Percentiles rank a stretch among this genome's conserved stretches.
phyloP scores from a whole-genome alignment of 257 asterid species.

The Sherardia arvensis region DNA sequence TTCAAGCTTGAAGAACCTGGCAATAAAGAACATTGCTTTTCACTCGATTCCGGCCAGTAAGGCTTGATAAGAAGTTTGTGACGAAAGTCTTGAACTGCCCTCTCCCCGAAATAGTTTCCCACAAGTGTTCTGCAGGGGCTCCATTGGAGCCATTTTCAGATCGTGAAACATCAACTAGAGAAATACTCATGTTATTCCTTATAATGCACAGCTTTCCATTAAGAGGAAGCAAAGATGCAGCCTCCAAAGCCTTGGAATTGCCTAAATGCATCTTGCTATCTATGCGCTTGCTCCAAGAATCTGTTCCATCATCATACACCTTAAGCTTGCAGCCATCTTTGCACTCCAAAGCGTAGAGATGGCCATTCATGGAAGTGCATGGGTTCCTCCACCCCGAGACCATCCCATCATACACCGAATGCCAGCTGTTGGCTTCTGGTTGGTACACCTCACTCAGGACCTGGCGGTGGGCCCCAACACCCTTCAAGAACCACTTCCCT shows the following conservation, averaged over 20 bases:
- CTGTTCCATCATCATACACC: slow-evolving; percentile 23
- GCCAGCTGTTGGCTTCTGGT: slow-evolving; percentile 26
- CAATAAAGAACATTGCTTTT: slow-evolving; percentile 22
- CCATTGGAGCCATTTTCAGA: slow-evolving; percentile 8
- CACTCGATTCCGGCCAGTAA: slow-evolving; percentile 20
- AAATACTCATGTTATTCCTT: slow-evolving; percentile 23
- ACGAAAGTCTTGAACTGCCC: slow-evolving; percentile 26
- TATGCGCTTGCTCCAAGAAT: slow-evolving; percentile 26
- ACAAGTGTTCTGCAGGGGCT: slow-evolving; percentile 19
- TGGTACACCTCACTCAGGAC: slow-evolving; percentile 26
- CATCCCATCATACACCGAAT: slow-evolving; percentile 22
- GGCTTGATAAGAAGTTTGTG: slow-evolving; percentile 22
- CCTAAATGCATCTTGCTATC: slow-evolving; percentile 27
- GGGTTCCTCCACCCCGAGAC: slow-evolving; percentile 30
- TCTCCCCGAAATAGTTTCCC: slow-evolving; percentile 27
- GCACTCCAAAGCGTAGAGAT: slow-evolving; percentile 23
- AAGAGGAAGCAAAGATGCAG: slow-evolving; percentile 22
- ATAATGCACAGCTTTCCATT: slow-evolving; percentile 23
- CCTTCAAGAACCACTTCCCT: slow-evolving; percentile 28
- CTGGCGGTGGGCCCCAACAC: slow-evolving; percentile 28
- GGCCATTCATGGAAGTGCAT: slow-evolving; percentile 20
- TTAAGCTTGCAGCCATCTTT: slow-evolving; percentile 26
- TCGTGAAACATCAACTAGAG: slow-evolving; percentile 22
- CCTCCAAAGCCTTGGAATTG: slow-evolving; percentile 25
- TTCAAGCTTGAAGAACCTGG: slow-evolving; percentile 35